Evolutionary conservation across 2,329 filamentous ascomycete species (phyloP).

Genomic region (Achaetomium macrosporum): DNA sequence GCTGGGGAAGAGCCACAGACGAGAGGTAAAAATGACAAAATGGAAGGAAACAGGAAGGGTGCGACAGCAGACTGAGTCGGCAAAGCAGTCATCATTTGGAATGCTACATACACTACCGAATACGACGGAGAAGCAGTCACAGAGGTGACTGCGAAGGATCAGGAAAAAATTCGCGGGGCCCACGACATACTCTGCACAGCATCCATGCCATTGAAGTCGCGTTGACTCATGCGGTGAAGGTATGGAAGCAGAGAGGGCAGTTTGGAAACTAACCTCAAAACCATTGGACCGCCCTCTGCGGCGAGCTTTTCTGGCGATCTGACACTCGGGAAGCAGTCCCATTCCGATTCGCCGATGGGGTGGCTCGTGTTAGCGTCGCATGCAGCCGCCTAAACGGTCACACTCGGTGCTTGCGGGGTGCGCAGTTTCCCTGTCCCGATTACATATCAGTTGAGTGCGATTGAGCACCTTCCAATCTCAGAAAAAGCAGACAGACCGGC

Average conservation of each 20-base stretch:
- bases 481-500: too few relatives aligned
- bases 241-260: too few relatives aligned
- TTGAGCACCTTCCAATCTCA: too few relatives aligned
- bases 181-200: neutral
- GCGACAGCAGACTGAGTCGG: too few relatives aligned
- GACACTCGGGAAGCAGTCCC: neutral
- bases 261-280: too few relatives aligned
- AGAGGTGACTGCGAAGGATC: too few relatives aligned
- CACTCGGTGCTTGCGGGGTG: neutral
- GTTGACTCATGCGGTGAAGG: slow-evolving; percentile 22
- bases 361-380: neutral
- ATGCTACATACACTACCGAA: too few relatives aligned
- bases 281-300: too few relatives aligned
- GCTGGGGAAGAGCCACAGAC: neutral
- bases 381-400: neutral
- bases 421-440: neutral
- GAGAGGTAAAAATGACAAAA: neutral
- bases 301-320: too few relatives aligned
- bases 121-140: too few relatives aligned
- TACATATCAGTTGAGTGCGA: too few relatives aligned
- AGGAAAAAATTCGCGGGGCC: neutral
- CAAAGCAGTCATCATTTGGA: too few relatives aligned
- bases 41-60: neutral
- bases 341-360: slow-evolving; percentile 1
- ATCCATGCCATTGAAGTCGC: neutral